Evolutionary conservation across 2,329 filamentous ascomycete species (phyloP).

Genomic region (Penicillium sp.): DNA sequence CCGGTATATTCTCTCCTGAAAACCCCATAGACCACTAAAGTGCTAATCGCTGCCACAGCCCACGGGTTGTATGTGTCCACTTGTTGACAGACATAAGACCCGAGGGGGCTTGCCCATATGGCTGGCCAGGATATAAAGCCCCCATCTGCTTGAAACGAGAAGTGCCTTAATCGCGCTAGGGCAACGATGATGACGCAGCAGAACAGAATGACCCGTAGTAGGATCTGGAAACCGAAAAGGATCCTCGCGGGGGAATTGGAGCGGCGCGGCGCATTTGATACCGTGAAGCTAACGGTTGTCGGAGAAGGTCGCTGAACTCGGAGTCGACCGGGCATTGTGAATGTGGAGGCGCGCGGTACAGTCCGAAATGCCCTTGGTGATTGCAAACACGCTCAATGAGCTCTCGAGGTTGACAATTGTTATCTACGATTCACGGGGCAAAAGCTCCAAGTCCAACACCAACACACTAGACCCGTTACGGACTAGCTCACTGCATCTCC

Average conservation of each 20-base stretch:
- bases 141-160: slow-evolving; percentile 28
- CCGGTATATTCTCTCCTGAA: slow-evolving; percentile 53
- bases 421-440: neutral
- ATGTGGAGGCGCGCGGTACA: neutral
- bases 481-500: neutral
- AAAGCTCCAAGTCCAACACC: neutral
- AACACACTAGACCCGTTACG: slow-evolving; percentile 11
- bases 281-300: slow-evolving; percentile 88
- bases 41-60: slow-evolving; percentile 41
- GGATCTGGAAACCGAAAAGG: slow-evolving; percentile 45
- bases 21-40: slow-evolving; percentile 46
- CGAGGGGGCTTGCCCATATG: slow-evolving; percentile 36
- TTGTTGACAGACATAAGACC: slow-evolving; percentile 34
- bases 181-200: slow-evolving; percentile 40
- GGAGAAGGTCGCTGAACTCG: slow-evolving; percentile 63
- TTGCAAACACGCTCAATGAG: neutral
- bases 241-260: slow-evolving; percentile 49
- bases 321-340: slow-evolving; percentile 60
- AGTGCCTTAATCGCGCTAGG: slow-evolving; percentile 33
- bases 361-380: neutral
- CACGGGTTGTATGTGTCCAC: slow-evolving; percentile 44
- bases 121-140: slow-evolving; percentile 29
- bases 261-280: slow-evolving; percentile 70
- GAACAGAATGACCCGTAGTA: slow-evolving; percentile 48
- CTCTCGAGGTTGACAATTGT: neutral